Base-by-base conservation (phyloP, 148 eudicot species). In the Diospyros lotus region DNA sequence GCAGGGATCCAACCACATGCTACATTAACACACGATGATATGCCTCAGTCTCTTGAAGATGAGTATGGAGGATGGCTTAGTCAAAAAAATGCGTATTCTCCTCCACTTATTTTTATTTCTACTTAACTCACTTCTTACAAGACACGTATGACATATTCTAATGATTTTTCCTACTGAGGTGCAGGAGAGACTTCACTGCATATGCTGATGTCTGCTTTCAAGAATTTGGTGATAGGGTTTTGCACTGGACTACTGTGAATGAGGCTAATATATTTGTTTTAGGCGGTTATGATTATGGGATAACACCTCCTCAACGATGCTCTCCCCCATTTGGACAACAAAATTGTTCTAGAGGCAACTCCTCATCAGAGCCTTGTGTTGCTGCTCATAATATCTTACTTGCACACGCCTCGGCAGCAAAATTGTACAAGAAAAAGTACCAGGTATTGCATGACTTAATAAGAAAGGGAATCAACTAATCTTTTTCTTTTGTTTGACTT, bases 1-100 rank as follows among this genome's bases (percentile, higher is more conserved):
- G 75, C 80, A 92, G 93, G 94, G 69, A 90, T 92, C 67, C 77
- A 90, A 75, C 93, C 94, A 59, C 93, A 93, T 78, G 89, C 84
- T 64, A 89, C 93, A 46, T 38, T 89, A 74, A 9, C 80, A 65
- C 96, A 93, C 68, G 5, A 50, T 52, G 92, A 91, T 80, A 53
- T 80, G 9, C 93, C 98, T 52, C 91, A 87, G 43, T 80, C 62
- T 56, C 96, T 93, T 58, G 87, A 90, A 83, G 92, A 91, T 48
- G 89, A 93, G 79, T 93, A 90, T 71, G 89, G 84, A 81, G 98
- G 93, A 60, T 90, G 87, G 74, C 59, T 86, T 64, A 84, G 80
- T 80, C 76, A 45, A 17, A 79, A 67, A 58, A 66, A 83, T 59
- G 82, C 88, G 97, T 92, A 85, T 46, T 75, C 6, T 44, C 66